These are phyloP conservation scores for Thielaviopsis musarum DNA, from an alignment of 2,329 filamentous ascomycete genomes.

Conservation along the genomic window DNA sequence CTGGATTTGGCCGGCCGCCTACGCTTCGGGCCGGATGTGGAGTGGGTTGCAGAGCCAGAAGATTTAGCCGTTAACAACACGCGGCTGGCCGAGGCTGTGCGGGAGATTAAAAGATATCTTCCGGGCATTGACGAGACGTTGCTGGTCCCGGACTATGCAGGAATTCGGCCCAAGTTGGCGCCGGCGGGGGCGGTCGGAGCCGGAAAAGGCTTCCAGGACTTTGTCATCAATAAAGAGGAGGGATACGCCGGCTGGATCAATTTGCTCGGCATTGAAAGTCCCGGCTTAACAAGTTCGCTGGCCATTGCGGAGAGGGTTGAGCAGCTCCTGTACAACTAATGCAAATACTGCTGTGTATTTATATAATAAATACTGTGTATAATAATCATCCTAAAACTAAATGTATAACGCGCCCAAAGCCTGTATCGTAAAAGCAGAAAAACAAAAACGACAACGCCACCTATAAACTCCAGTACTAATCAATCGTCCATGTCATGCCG, in stretches of 20 bases:
- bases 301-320: slow-evolving; percentile 69
- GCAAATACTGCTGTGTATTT: too few relatives aligned
- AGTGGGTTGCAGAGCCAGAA: slow-evolving; percentile 62
- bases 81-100: slow-evolving; percentile 48
- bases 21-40: slow-evolving; percentile 86
- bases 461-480: neutral
- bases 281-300: slow-evolving; percentile 71
- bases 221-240: slow-evolving; percentile 61
- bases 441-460: neutral
- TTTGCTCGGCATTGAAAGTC: slow-evolving; percentile 82
- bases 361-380: slow-evolving; percentile 19
- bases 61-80: slow-evolving; percentile 52
- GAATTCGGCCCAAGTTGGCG: slow-evolving; percentile 74
- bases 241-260: slow-evolving; percentile 76
- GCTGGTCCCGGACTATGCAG: slow-evolving; percentile 71
- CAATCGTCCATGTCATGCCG: neutral
- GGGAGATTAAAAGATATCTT: slow-evolving; percentile 63
- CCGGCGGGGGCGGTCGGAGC: slow-evolving; percentile 39
- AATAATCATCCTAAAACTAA: neutral
- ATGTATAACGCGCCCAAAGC: neutral
- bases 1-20: slow-evolving; percentile 72
- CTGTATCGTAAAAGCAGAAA: neutral
- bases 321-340: slow-evolving; percentile 27
- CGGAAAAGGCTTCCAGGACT: slow-evolving; percentile 65
- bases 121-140: slow-evolving; percentile 51